Conservation (phyloP, 1,284 basidiomycete species). For the Xerocomus nothofagi region DNA sequence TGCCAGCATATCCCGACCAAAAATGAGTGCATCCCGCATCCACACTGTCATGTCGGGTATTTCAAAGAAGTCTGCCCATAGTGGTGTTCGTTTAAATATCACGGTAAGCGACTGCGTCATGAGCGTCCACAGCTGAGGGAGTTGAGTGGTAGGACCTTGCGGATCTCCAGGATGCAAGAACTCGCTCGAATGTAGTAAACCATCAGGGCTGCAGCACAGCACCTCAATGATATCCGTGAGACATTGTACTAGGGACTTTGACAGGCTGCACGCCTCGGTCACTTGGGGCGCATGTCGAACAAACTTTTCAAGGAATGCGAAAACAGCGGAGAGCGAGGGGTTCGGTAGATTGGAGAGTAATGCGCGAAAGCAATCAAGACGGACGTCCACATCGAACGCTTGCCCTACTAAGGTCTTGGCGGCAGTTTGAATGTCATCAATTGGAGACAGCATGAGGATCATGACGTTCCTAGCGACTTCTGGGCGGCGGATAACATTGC, state of each 20-base stretch:
- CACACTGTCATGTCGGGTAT: slow-evolving; percentile 86
- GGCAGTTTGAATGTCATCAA: slow-evolving; percentile 68
- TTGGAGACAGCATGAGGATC: slow-evolving; percentile 77
- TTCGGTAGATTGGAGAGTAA: slow-evolving; percentile 67
- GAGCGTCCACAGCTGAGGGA: slow-evolving; percentile 78
- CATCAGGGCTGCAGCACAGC: slow-evolving; percentile 72
- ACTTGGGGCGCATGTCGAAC: slow-evolving; percentile 58
- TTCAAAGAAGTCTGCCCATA: slow-evolving; percentile 81
- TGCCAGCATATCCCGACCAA: slow-evolving; percentile 80
- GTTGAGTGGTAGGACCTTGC: slow-evolving; percentile 45
- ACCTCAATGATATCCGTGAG: slow-evolving; percentile 89
- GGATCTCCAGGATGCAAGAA: slow-evolving; percentile 55
- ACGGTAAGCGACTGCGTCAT: slow-evolving; percentile 81
- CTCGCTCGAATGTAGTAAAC: slow-evolving; percentile 57
- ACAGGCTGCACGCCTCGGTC: slow-evolving; percentile 83
- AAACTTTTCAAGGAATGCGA: slow-evolving; percentile 66
- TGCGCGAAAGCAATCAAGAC: slow-evolving; percentile 81
- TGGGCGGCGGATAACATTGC: slow-evolving; percentile 51
- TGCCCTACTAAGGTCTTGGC: slow-evolving; percentile 77
- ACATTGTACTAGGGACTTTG: slow-evolving; percentile 87
- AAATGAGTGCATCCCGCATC: slow-evolving; percentile 97
- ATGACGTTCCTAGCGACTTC: slow-evolving; percentile 59
- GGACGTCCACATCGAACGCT: slow-evolving; percentile 83
- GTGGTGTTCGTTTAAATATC: slow-evolving; percentile 81
- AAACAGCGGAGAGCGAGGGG: slow-evolving; percentile 68